Base-by-base conservation (phyloP, 2,329 filamentous ascomycete genomes). In the Colletotrichum chlorophyti region DNA sequence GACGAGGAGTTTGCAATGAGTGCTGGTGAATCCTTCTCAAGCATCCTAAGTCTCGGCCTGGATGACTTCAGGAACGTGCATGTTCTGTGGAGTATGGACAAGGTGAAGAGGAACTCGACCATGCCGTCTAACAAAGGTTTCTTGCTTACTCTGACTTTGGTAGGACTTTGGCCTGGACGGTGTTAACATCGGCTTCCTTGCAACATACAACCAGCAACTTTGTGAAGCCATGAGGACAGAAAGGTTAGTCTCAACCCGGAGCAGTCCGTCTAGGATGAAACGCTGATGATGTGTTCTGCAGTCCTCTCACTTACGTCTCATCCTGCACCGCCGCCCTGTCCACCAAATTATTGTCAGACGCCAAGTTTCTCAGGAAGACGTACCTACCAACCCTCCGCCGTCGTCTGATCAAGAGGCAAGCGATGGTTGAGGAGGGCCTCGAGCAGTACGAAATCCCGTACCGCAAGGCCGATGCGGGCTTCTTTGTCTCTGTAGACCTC, bases 1-100 rank as follows among this genome's bases (percentile, higher is more conserved):
- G 52, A 60, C 6, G 57, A 60, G 26, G 35, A 41, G 6, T 57
- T 57, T 23, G 51, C 57, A 3, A 17, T 60, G 31, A 46, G 31
- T 8, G 21, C 43, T 0, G 45, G 32, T 7, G 52, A 51, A 3
- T 15, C 15, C 9, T 60, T 50, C 5, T 45, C 45, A 1, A 57
- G 45, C 12, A 47, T 60, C n/a, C 12, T 60, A 24, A 57, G 51
- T 15, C 31, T 60, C 2, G 57, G 34, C 6, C 34, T 58, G 9
- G 49, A 35, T 23, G 29, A 47, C 34, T 40, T 34, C 11, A 46
- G 32, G 9, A 53, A 41, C 15, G 48, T 58, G 23, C 49, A 58
- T 17, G 54, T 58, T 5, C 11, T 58, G 21, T 58, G 54, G 54
- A 40, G 54, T 6, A 40, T 58, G 40, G 34, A 37, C 6, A 45